phyloP scores from a whole-genome alignment of 2,329 filamentous ascomycete genomes.

The Hypoxylon sp. region DNA sequence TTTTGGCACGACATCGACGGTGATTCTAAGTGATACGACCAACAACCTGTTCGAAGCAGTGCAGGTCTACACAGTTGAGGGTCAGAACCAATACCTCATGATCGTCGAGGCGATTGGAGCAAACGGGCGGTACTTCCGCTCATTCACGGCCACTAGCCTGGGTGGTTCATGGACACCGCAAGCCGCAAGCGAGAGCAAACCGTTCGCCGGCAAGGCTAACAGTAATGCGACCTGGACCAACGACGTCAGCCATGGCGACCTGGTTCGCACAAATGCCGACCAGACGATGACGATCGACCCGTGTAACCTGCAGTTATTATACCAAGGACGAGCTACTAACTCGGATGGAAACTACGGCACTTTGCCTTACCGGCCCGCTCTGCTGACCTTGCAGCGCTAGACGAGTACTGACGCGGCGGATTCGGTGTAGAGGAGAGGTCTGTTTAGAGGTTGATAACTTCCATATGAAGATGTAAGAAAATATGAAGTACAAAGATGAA shows the following conservation, averaged over 20 bases:
- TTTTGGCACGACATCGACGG: conserved; percentile 67
- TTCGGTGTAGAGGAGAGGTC: neutral
- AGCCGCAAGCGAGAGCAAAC: conserved; percentile 67
- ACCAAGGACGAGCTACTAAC: conserved; percentile 69
- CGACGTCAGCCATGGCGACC: conserved; percentile 76
- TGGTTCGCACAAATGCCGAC: conserved; percentile 69
- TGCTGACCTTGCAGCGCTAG: conserved; percentile 63
- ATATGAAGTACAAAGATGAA: neutral
- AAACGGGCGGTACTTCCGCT: conserved; percentile 75
- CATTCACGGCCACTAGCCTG: conserved; percentile 72
- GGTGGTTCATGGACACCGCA: conserved; percentile 71
- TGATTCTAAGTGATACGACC: conserved; percentile 66
- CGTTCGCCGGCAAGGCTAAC: conserved; percentile 78
- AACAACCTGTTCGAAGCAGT: conserved; percentile 76
- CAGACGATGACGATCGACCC: conserved; percentile 74
- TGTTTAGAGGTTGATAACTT: too few relatives aligned
- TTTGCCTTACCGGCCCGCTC: conserved; percentile 68
- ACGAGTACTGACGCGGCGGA: neutral
- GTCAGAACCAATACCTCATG: conserved; percentile 73
- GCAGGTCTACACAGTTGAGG: conserved; percentile 73
- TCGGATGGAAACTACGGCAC: conserved; percentile 63
- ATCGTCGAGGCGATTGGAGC: conserved; percentile 74
- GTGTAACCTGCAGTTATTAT: conserved; percentile 75
- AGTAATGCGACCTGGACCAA: conserved; percentile 76
- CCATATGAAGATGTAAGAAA: too few relatives aligned